phyloP scores from a whole-genome alignment of 1,284 basidiomycete genomes.

The Malassezia brasiliensis region DNA sequence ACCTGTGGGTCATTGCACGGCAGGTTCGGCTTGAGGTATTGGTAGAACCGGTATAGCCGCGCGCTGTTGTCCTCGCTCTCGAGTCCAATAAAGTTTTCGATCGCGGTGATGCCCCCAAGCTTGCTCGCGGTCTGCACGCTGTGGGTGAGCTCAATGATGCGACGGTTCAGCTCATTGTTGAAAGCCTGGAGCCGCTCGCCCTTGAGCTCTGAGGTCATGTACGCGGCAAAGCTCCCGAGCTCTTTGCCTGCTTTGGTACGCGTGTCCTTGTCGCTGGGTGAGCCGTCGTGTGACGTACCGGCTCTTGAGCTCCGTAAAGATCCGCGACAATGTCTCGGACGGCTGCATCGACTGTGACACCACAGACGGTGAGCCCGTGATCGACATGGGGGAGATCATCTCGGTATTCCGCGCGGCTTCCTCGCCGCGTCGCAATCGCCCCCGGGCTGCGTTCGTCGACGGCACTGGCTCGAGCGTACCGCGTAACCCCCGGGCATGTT shows the following conservation, averaged over 20 bases:
- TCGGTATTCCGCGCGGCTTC: not conserved
- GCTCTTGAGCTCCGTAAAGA: slow-evolving; percentile 38
- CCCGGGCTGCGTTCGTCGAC: not conserved
- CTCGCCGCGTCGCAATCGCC: not conserved
- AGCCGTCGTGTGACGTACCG: slow-evolving; percentile 19
- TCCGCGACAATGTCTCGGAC: slow-evolving; percentile 36
- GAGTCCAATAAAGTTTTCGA: slow-evolving; percentile 48
- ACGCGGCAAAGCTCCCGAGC: slow-evolving; percentile 32
- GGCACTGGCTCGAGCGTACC: slow-evolving; percentile 13
- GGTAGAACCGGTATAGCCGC: slow-evolving; percentile 77
- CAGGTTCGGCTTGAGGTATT: slow-evolving; percentile 75
- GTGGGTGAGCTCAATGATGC: slow-evolving; percentile 71
- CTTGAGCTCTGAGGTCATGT: slow-evolving; percentile 37
- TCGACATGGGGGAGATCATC: slow-evolving; percentile 12
- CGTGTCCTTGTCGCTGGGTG: slow-evolving; percentile 18
- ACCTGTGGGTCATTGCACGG: slow-evolving; percentile 74
- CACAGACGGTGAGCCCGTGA: slow-evolving; percentile 6
- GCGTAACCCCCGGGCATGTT: not conserved
- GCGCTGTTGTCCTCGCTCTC: slow-evolving; percentile 50
- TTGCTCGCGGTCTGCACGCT: slow-evolving; percentile 65
- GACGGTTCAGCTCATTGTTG: slow-evolving; percentile 57
- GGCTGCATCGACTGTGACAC: slow-evolving; percentile 22
- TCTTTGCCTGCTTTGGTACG: slow-evolving; percentile 35
- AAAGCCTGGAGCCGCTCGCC: slow-evolving; percentile 38
- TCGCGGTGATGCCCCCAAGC: slow-evolving; percentile 70